Evolutionary conservation across 371 early-diverging fungal genomes (phyloP).

Genomic region (Dichotomocladium elegans): DNA sequence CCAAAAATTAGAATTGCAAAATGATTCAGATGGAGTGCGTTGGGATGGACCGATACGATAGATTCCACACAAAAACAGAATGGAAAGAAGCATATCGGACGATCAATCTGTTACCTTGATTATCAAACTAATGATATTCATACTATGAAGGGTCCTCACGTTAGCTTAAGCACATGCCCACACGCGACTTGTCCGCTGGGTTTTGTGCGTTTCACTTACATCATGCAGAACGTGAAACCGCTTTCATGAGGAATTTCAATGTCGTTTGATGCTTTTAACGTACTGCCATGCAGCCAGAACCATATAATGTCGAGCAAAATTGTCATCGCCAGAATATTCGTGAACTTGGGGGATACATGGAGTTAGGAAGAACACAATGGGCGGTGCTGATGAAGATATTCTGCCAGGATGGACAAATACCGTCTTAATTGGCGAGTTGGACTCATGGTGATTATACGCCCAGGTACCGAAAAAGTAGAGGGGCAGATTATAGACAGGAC

Average conservation of each 20-base stretch:
- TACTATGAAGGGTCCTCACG: slow-evolving; percentile 20
- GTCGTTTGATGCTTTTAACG: slow-evolving; percentile 1
- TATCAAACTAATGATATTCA: slow-evolving; percentile 42
- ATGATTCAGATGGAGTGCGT: too few species aligned
- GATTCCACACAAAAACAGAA: too few species aligned
- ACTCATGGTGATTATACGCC: slow-evolving; percentile 47
- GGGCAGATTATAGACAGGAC: slow-evolving; percentile 46
- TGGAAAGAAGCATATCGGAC: too few species aligned
- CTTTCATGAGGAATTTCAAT: slow-evolving; percentile 23
- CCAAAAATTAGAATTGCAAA: background rate
- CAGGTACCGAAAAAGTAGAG: slow-evolving; percentile 51
- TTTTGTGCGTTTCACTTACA: too few species aligned
- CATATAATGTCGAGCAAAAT: slow-evolving; percentile 43
- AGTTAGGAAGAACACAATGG: background rate
- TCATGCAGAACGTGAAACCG: slow-evolving; percentile 37
- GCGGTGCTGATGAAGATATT: background rate
- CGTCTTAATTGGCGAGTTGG: slow-evolving; percentile 44
- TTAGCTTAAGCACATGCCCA: background rate
- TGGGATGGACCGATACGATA: too few species aligned
- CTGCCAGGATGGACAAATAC: too few species aligned
- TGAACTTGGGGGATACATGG: slow-evolving; percentile 23
- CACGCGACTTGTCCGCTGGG: background rate
- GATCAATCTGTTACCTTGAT: slow-evolving; percentile 49
- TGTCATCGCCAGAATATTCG: slow-evolving; percentile 34
- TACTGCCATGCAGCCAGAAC: slow-evolving; percentile 40